A percentile compares a stretch with the other conserved stretches of the same genome.
phyloP scores from a whole-genome alignment of 805 yeast species.

The Groenewaldozyma tartarivorans region DNA sequence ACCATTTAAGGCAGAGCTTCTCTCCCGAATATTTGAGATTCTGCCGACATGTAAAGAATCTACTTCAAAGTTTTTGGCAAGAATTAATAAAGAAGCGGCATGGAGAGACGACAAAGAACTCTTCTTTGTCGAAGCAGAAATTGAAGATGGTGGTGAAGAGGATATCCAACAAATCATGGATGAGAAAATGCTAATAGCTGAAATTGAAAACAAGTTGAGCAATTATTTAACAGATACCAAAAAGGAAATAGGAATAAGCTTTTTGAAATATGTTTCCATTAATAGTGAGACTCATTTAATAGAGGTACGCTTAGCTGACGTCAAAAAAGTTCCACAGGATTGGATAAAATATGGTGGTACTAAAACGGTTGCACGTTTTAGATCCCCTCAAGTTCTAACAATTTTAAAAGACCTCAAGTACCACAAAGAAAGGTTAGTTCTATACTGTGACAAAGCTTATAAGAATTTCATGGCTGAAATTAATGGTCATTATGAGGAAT shows the following conservation, averaged over 20 bases:
- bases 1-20: conserved; percentile 25
- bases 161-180: neutral
- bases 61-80: conserved; percentile 20
- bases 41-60: conserved; percentile 29
- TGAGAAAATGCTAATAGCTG: conserved; percentile 5
- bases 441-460: conserved; percentile 41
- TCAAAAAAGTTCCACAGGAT: conserved; percentile 51
- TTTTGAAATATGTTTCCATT: conserved; percentile 44
- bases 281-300: conserved; percentile 63
- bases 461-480: conserved; percentile 31
- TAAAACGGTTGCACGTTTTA: conserved; percentile 57
- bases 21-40: conserved; percentile 31
- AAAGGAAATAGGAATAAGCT: conserved; percentile 43
- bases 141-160: conserved; percentile 10
- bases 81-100: conserved; percentile 21
- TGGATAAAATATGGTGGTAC: conserved; percentile 76
- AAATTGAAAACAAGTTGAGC: conserved; percentile 38
- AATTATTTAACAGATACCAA: conserved; percentile 44
- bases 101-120: conserved; percentile 15
- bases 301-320: conserved; percentile 57
- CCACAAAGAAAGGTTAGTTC: conserved; percentile 44
- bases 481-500: conserved; percentile 28
- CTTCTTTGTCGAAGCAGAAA: conserved; percentile 20
- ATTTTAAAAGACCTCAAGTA: conserved; percentile 49
- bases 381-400: conserved; percentile 48